These are phyloP conservation scores for Pistacia vera DNA, from an alignment of 345 rosid species.

Conservation along the genomic window DNA sequence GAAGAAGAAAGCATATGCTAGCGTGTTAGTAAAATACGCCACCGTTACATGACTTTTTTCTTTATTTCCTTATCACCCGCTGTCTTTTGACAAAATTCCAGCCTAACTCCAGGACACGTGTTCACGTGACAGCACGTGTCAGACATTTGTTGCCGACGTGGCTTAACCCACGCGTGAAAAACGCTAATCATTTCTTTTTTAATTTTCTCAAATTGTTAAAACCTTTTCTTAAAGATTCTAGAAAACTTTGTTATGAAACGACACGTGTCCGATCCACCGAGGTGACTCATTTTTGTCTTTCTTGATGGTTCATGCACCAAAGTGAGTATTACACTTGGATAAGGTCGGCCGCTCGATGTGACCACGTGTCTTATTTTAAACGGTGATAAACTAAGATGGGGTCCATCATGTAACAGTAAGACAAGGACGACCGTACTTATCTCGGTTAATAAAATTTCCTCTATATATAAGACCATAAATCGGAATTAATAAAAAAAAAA, in stretches of 20 bases:
- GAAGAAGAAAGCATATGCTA: not conserved
- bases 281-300: constrained; percentile 29
- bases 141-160: constrained; percentile 18
- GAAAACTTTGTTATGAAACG: not conserved
- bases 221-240: constrained; percentile 6
- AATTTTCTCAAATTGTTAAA: not conserved
- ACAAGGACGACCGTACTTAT: constrained; percentile 81
- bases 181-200: constrained; percentile 11
- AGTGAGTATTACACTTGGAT: constrained; percentile 18
- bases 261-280: constrained; percentile 29
- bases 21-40: constrained; percentile 28
- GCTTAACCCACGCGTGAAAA: constrained; percentile 27
- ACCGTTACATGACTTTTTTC: not conserved
- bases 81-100: constrained; percentile 20
- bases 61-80: not conserved
- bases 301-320: constrained; percentile 50
- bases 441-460: constrained; percentile 24
- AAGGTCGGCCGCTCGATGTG: constrained; percentile 37
- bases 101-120: constrained; percentile 38
- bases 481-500: not conserved
- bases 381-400: constrained; percentile 35
- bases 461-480: constrained; percentile 26
- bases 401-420: constrained; percentile 33
- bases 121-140: constrained; percentile 33
- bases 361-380: constrained; percentile 36